Evolutionary conservation across 176 grass and related monocot species (phyloP).

Genomic region (Thinopyrum elongatum): DNA sequence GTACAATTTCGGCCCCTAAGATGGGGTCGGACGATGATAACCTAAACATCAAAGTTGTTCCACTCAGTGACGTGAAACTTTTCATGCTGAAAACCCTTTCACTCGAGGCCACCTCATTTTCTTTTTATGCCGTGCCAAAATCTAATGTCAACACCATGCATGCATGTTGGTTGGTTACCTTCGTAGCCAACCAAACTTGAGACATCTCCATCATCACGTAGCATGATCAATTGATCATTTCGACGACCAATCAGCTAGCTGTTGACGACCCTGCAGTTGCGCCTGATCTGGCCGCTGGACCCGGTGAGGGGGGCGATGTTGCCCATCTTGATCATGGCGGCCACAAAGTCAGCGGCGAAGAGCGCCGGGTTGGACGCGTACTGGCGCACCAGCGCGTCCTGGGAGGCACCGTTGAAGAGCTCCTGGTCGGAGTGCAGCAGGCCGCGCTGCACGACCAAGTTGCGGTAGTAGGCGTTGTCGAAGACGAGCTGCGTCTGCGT

Average conservation of each 20-base stretch:
- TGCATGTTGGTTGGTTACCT: not conserved
- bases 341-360: constrained; percentile 44
- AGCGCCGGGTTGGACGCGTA: not conserved
- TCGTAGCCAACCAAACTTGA: not conserved
- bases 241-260: not conserved
- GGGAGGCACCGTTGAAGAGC: constrained; percentile 60
- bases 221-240: not conserved
- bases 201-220: not conserved
- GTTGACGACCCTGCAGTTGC: constrained; percentile 59
- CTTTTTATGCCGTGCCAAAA: too few relatives aligned
- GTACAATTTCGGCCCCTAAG: too few relatives aligned
- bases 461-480: constrained; percentile 67
- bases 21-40: too few relatives aligned
- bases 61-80: too few relatives aligned
- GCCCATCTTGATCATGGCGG: constrained; percentile 57
- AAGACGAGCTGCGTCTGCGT: constrained; percentile 43
- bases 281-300: constrained; percentile 42
- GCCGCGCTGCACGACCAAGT: constrained; percentile 36
- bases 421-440: constrained; percentile 83
- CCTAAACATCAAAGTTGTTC: too few relatives aligned
- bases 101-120: too few relatives aligned
- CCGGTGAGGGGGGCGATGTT: constrained; percentile 51
- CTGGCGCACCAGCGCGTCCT: constrained; percentile 47
- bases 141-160: too few relatives aligned
- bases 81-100: too few relatives aligned